Percentiles rank a stretch among this genome's conserved stretches.
Conservation (phyloP, 148 eudicot genomes). For the Chenopodium album region DNA sequence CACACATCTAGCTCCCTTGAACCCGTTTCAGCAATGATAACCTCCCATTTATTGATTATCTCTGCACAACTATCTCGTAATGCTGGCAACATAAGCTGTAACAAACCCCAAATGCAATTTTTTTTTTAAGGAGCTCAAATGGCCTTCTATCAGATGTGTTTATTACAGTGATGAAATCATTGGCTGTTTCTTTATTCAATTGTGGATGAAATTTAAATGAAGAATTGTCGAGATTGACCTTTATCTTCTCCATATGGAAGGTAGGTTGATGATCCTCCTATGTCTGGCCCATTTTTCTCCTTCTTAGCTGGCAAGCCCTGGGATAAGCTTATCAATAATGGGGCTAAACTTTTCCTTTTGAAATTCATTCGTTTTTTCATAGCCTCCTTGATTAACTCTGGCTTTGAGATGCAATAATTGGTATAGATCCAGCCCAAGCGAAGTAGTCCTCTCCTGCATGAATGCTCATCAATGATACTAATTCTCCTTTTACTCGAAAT, state of each 20-base stretch:
- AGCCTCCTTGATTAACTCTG: slow-evolving; percentile 23
- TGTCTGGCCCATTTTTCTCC: slow-evolving; percentile 27
- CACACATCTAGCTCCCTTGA: slow-evolving; percentile 25
- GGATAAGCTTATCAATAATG: slow-evolving; percentile 12
- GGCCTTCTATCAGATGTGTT: no score
- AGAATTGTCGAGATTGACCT: slow-evolving; percentile 2
- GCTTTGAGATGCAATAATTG: slow-evolving; percentile 18
- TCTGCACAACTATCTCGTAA: slow-evolving; percentile 26
- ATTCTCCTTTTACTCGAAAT: no score
- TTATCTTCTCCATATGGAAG: slow-evolving; percentile 25
- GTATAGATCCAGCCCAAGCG: slow-evolving; percentile 23
- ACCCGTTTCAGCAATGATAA: slow-evolving; percentile 19
- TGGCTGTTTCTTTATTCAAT: not conserved
- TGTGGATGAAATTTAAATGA: no score
- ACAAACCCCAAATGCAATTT: not conserved
- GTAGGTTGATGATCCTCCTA: slow-evolving; percentile 24
- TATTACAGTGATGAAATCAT: not conserved
- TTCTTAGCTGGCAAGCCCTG: slow-evolving; percentile 12
- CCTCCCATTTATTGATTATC: slow-evolving; percentile 29
- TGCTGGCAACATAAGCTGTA: slow-evolving; percentile 34
- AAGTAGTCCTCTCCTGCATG: slow-evolving; percentile 22
- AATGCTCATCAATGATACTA: not conserved
- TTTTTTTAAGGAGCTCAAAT: no score
- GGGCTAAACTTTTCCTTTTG: slow-evolving; percentile 7
- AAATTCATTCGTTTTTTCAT: slow-evolving; percentile 19